Evolutionary conservation across 495 filamentous ascomycete species (phyloP).

Genomic region (Aspergillus indologenus): DNA sequence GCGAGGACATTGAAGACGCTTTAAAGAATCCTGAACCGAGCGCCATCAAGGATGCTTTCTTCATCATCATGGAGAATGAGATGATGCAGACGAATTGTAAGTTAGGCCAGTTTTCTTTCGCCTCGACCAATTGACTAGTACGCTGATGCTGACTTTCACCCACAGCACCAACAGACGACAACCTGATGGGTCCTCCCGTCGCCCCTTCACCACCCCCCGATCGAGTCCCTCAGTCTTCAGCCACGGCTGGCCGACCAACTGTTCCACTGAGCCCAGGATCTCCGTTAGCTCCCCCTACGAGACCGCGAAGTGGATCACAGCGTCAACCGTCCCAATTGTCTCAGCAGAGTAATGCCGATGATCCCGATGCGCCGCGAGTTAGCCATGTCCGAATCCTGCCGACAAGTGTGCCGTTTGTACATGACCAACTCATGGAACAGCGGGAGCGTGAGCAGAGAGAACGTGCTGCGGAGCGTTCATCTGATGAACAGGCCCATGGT

Average conservation of each 20-base stretch:
- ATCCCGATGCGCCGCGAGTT: constrained; percentile 40
- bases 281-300: constrained; percentile 15
- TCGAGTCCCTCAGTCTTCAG: constrained; percentile 18
- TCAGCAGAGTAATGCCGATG: constrained; percentile 29
- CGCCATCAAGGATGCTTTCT: constrained; percentile 97
- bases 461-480: constrained; percentile 25
- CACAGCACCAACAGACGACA: constrained; percentile 43
- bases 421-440: constrained; percentile 82
- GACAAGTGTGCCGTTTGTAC: constrained; percentile 83
- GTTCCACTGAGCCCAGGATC: constrained; percentile 24
- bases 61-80: constrained; percentile 96
- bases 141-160: constrained; percentile 21
- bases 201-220: constrained; percentile 24
- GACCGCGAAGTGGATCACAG: constrained; percentile 27
- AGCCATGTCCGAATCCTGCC: constrained; percentile 88
- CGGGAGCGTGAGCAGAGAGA: constrained; percentile 42
- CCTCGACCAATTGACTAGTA: no score
- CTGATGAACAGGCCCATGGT: constrained; percentile 29
- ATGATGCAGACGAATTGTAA: constrained; percentile 92
- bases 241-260: constrained; percentile 22
- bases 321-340: constrained; percentile 28
- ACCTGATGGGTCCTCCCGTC: constrained; percentile 29
- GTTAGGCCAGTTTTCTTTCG: constrained; percentile 19
- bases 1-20: constrained; percentile 92
- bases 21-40: constrained; percentile 88